phyloP scores from a whole-genome alignment of 1,139 yeast genomes.

The Diutina pseudorugosa region DNA sequence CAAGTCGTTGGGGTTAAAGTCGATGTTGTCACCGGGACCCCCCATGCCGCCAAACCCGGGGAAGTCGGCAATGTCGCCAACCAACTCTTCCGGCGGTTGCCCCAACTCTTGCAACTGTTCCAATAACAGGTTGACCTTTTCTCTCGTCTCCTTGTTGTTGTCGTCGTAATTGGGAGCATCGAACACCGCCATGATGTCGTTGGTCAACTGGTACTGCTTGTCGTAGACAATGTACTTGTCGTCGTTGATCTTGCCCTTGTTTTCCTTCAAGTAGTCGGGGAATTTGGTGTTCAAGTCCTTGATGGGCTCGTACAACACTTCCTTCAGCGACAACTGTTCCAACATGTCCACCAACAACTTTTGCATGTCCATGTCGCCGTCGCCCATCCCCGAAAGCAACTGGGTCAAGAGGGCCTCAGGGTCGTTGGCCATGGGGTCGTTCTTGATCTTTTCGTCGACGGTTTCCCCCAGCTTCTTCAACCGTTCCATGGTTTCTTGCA shows the following conservation, averaged over 20 bases:
- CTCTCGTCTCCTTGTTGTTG: slow-evolving; percentile 32
- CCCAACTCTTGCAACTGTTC: slow-evolving; percentile 74
- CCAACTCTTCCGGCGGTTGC: slow-evolving; percentile 74
- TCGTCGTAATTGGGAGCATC: slow-evolving; percentile 38
- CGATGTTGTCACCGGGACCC: slow-evolving; percentile 11
- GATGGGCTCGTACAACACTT: slow-evolving; percentile 79
- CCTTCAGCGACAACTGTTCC: slow-evolving; percentile 76
- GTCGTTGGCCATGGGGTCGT: slow-evolving; percentile 29
- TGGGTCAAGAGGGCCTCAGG: slow-evolving; percentile 54
- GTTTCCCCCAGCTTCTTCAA: slow-evolving; percentile 57
- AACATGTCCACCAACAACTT: slow-evolving; percentile 67
- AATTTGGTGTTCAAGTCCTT: slow-evolving; percentile 66
- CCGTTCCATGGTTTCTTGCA: slow-evolving; percentile 72
- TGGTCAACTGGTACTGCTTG: slow-evolving; percentile 42
- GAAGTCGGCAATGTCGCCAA: slow-evolving; percentile 53
- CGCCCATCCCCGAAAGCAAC: slow-evolving; percentile 34
- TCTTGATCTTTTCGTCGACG: slow-evolving; percentile 50
- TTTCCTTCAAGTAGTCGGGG: slow-evolving; percentile 47
- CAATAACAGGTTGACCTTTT: slow-evolving; percentile 41
- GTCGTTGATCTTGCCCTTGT: slow-evolving; percentile 30
- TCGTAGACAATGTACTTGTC: slow-evolving; percentile 40
- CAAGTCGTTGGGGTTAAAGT: slow-evolving; percentile 8
- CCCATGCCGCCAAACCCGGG: slow-evolving; percentile 39
- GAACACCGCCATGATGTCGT: slow-evolving; percentile 41
- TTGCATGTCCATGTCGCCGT: slow-evolving; percentile 44